These are phyloP conservation scores for Epichloe amarillans DNA, from an alignment of 2,329 filamentous ascomycete species.

Conservation along the genomic window DNA sequence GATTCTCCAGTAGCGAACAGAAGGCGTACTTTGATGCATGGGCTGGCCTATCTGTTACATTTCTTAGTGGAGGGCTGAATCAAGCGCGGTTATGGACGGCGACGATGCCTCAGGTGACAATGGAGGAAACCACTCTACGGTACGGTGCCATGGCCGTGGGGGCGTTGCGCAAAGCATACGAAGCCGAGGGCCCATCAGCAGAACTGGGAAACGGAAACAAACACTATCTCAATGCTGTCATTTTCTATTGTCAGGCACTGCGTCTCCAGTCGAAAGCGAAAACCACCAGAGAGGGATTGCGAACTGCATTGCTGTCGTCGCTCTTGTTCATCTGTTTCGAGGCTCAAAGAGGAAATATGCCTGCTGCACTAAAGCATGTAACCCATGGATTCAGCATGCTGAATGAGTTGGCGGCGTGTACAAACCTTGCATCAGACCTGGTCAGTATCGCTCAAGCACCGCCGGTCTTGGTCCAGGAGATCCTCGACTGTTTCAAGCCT, in stretches of 20 bases:
- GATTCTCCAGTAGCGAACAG: constrained; percentile 22
- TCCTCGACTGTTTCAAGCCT: constrained; percentile 26
- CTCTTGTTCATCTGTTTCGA: constrained; percentile 30
- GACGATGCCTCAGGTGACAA: constrained; percentile 26
- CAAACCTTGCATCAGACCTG: constrained; percentile 20
- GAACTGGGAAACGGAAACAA: constrained; percentile 17
- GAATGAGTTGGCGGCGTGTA: constrained; percentile 24
- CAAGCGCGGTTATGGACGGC: constrained; percentile 24
- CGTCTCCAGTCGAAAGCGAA: constrained; percentile 24
- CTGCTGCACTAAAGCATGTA: constrained; percentile 27
- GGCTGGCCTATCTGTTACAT: constrained; percentile 20
- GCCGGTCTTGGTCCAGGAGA: constrained; percentile 23
- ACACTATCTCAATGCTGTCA: constrained; percentile 27
- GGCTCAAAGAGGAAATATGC: constrained; percentile 24
- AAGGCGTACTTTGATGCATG: constrained; percentile 26
- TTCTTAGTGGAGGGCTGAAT: constrained; percentile 21
- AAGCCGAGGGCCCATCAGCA: constrained; percentile 10
- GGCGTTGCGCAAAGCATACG: constrained; percentile 23
- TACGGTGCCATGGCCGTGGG: constrained; percentile 29
- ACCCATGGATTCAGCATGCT: constrained; percentile 27
- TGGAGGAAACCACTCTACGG: constrained; percentile 23
- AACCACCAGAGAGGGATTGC: constrained; percentile 22
- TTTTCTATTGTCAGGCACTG: constrained; percentile 28
- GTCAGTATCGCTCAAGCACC: constrained; percentile 25
- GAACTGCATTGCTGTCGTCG: constrained; percentile 26